phyloP scores from a whole-genome alignment of 2,329 filamentous ascomycete genomes.

The Anthostomella pinea region DNA sequence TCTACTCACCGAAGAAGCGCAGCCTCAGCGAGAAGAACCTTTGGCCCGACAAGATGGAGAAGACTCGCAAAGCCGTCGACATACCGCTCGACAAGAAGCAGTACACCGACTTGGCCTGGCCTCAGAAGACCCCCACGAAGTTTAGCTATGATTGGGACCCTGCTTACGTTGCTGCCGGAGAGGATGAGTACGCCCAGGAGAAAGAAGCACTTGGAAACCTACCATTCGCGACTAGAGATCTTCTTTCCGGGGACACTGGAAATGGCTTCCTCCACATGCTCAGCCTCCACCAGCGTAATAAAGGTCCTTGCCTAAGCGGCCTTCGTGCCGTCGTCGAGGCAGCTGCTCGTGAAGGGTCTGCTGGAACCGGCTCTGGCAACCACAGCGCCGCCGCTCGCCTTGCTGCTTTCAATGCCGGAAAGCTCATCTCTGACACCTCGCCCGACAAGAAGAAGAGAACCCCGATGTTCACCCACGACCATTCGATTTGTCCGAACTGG shows the following conservation, averaged over 20 bases:
- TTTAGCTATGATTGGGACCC: slow-evolving; percentile 2
- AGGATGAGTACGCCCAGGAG: slow-evolving; percentile 2
- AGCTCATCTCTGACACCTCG: neutral
- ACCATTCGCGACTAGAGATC: too few relatives aligned
- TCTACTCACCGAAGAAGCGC: neutral
- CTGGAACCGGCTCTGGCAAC: slow-evolving; percentile 3
- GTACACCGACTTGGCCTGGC: slow-evolving; percentile 3
- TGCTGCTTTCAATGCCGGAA: slow-evolving; percentile 4
- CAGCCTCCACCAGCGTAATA: neutral
- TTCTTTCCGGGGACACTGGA: neutral
- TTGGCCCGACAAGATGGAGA: too few relatives aligned
- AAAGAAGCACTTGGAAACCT: neutral
- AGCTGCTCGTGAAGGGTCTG: slow-evolving; percentile 4
- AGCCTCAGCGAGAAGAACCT: neutral
- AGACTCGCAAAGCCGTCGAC: neutral
- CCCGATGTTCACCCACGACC: slow-evolving; percentile 1
- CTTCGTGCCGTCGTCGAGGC: slow-evolving; percentile 6
- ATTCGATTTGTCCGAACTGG: slow-evolving; percentile 3
- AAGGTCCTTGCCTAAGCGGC: slow-evolving; percentile 1
- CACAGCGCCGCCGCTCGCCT: neutral
- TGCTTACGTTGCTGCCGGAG: neutral
- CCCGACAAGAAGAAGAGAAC: neutral
- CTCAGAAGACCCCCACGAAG: slow-evolving; percentile 1
- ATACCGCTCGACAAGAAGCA: neutral
- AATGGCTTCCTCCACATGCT: slow-evolving; percentile 3